Conservation (phyloP, 441 rosid species). For the Populus hybrid region DNA sequence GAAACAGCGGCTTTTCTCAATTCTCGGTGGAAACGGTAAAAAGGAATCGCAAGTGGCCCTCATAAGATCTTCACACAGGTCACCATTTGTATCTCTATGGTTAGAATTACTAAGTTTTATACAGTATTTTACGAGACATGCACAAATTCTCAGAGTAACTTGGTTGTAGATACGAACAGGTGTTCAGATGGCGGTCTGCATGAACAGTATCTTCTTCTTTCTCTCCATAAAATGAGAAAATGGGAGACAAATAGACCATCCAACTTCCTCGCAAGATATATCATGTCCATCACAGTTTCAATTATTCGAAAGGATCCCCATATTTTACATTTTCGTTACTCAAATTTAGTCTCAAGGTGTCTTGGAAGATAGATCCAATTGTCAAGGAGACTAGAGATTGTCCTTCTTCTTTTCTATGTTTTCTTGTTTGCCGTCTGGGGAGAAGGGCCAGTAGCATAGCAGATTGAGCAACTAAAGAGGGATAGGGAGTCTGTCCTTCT, state of each 20-base stretch:
- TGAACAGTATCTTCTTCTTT: neutral
- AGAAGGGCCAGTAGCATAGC: no score
- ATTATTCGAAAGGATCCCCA: no score
- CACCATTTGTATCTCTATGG: neutral
- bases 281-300: no score
- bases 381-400: no score
- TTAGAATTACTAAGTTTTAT: neutral
- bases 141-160: neutral
- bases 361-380: no score
- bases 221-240: neutral
- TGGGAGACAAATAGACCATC: neutral
- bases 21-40: conserved; percentile 36
- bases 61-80: conserved; percentile 6
- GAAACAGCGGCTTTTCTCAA: conserved; percentile 45
- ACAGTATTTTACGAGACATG: neutral
- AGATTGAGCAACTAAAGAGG: no score
- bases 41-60: conserved; percentile 11
- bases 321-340: no score
- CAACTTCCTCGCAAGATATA: neutral
- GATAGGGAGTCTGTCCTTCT: no score
- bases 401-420: no score
- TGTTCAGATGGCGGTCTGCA: neutral
- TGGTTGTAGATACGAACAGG: neutral
- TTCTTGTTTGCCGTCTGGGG: no score
- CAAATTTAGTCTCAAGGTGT: no score